Evolutionary conservation across 495 filamentous ascomycete species (phyloP).

Genomic region (Neurospora discreta): DNA sequence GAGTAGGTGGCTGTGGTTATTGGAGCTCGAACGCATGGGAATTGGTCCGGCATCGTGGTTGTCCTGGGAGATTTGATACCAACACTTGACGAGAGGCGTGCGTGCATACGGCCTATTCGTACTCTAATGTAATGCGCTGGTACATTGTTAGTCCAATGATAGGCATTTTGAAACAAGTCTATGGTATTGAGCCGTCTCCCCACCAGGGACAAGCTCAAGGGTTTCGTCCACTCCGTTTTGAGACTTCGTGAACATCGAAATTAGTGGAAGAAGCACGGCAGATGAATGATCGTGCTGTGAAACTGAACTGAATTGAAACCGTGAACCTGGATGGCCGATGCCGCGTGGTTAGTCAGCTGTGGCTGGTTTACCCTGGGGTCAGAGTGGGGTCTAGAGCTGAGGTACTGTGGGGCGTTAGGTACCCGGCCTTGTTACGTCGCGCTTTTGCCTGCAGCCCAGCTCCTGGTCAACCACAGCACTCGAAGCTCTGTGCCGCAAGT

Average conservation of each 20-base stretch:
- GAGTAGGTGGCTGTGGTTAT: constrained; percentile 41
- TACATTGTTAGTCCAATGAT: background rate
- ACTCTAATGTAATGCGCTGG: background rate
- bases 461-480: constrained; percentile 6
- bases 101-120: background rate
- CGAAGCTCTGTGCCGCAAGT: constrained; percentile 14
- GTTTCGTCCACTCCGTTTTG: background rate
- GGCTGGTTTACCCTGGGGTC: constrained; percentile 2
- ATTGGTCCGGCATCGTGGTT: background rate
- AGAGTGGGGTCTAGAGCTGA: constrained; percentile 6
- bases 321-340: background rate
- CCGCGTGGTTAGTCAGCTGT: constrained; percentile 4
- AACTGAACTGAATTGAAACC: background rate
- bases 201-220: background rate
- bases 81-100: background rate
- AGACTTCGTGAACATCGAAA: background rate
- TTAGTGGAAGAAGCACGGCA: background rate
- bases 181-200: background rate
- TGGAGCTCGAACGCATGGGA: background rate
- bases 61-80: background rate
- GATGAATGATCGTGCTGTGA: background rate
- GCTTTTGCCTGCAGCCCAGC: constrained; percentile 27
- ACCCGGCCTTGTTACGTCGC: constrained; percentile 25
- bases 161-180: background rate
- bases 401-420: background rate